Evolutionary conservation across 192 early-diverging fungal genomes (phyloP).

Genomic region (Ambispora gerdemannii): DNA sequence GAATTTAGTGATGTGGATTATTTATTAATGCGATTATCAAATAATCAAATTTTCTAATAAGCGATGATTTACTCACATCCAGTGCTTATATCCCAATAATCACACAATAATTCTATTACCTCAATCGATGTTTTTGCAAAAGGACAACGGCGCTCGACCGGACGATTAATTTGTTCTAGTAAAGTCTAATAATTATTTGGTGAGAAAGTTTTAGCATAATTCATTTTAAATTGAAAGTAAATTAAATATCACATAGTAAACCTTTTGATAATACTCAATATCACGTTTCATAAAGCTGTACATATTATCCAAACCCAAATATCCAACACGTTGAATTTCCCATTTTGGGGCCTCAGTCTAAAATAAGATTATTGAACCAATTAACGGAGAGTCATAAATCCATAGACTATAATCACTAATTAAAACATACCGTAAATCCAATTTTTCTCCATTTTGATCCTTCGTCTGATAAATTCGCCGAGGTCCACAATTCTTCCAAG

Average conservation of each 20-base stretch:
- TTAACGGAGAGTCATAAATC: slow-evolving; percentile 17
- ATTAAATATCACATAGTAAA: slow-evolving; percentile 19
- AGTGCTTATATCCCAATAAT: slow-evolving; percentile 66
- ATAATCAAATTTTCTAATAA: background rate
- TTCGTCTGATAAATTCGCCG: slow-evolving; percentile 42
- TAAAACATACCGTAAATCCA: slow-evolving; percentile 58
- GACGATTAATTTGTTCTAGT: slow-evolving; percentile 42
- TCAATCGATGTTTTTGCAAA: slow-evolving; percentile 61
- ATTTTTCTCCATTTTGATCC: slow-evolving; percentile 59
- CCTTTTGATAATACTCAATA: slow-evolving; percentile 45
- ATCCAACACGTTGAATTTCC: slow-evolving; percentile 59
- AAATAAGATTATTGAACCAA: slow-evolving; percentile 13
- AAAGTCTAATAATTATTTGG: slow-evolving; percentile 45
- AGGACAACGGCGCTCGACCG: slow-evolving; percentile 50
- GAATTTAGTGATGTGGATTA: background rate
- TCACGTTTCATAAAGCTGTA: slow-evolving; percentile 50
- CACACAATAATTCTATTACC: slow-evolving; percentile 62
- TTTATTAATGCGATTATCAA: background rate
- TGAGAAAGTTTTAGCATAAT: too few relatives aligned
- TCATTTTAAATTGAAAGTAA: background rate
- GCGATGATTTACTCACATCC: slow-evolving; percentile 48
- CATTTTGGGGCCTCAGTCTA: slow-evolving; percentile 59
- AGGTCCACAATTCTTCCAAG: slow-evolving; percentile 56
- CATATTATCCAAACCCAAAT: slow-evolving; percentile 65
- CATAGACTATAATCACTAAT: background rate